Conservation (phyloP, 495 filamentous ascomycete genomes). For the Penicillium flavigenum region DNA sequence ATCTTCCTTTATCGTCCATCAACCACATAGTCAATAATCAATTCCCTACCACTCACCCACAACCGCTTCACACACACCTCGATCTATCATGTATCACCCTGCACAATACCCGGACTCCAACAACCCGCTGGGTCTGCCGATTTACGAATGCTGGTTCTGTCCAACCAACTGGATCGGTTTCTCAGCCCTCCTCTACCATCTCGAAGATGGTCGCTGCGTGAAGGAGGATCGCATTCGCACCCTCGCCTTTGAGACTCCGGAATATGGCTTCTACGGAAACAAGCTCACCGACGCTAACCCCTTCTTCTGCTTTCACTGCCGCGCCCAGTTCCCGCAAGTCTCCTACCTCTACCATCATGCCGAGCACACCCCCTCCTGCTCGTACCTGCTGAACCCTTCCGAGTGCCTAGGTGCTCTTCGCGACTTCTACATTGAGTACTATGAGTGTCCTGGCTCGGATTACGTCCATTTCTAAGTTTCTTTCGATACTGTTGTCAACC, state of each 20-base stretch:
- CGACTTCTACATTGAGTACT: slow-evolving; percentile 7
- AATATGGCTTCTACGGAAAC: slow-evolving; percentile 3
- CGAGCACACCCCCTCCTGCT: neutral
- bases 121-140: neutral
- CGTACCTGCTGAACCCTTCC: neutral
- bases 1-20: too few species aligned
- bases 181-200: slow-evolving; percentile 1
- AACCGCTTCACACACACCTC: too few species aligned
- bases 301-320: slow-evolving; percentile 5
- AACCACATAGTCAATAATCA: too few species aligned
- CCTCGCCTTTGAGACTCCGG: slow-evolving; percentile 5
- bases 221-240: neutral
- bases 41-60: too few species aligned
- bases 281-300: neutral
- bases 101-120: neutral
- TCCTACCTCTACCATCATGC: slow-evolving; percentile 3
- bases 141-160: slow-evolving; percentile 12
- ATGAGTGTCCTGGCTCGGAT: slow-evolving; percentile 2
- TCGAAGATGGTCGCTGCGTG: neutral
- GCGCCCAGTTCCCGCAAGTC: neutral
- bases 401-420: slow-evolving; percentile 6
- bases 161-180: neutral
- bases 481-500: neutral
- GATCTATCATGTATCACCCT: neutral
- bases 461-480: neutral